Base-by-base conservation (phyloP, 306 rosid species). In the Quercus suber region DNA sequence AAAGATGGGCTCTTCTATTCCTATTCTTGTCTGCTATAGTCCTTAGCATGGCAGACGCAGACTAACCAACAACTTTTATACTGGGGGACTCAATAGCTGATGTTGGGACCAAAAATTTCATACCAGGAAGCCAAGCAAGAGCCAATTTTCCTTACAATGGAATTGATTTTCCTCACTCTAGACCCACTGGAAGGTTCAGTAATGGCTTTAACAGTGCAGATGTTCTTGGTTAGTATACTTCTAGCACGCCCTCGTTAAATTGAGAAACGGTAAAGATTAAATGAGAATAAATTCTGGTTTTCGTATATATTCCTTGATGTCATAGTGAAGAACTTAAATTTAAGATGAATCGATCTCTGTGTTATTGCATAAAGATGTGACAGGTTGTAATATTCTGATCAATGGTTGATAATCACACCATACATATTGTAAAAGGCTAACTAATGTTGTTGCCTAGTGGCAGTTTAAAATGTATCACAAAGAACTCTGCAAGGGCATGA, bases 151-250 rank as follows among this genome's bases (percentile, higher is more conserved):
- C 86, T 41, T 69, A 6, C 63, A 83, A 79, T 71, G 83, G 83
- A 73, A 43, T 83, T 8, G 81, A 83, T 71, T 79, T 83, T 71
- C 83, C 80, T 12, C 0, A 1, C 59, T 41, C 78, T 14, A 70
- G 6, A 25, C 63, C 86, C 51, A 75, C 75, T 1, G 78, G 83
- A 75, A 79, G 81, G 82, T 79, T 83, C 73, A 83, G 83, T 51
- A 79, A 79, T 79, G 86, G 83, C 43, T 61, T 83, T 10, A 83
- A 75, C 63, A 70, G 75, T 60, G 83, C 81, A 75, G 86, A 83
- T 83, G 71, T 83, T 37, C 70, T 83, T 10, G 83, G 83, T 83
- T 52, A 55, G 83, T 71, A 23, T 60, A 28, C n/a, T 63, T 63
- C n/a, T 63, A 27, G 6, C 43, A 0, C 43, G 53, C 53, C 5